phyloP scores from a whole-genome alignment of 139 green algal genomes.

The Nannochloris sp. region DNA sequence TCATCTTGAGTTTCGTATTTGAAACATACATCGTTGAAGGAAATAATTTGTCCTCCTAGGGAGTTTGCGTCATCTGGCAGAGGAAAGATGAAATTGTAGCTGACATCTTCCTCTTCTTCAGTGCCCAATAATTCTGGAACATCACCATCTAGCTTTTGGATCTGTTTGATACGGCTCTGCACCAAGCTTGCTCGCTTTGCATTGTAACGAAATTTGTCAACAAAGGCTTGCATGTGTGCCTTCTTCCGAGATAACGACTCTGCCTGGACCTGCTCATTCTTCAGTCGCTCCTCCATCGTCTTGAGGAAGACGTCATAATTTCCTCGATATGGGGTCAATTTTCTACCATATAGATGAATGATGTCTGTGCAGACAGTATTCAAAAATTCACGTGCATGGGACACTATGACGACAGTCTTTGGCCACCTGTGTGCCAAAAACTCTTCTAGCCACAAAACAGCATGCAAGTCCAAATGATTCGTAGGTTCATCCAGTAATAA shows the following conservation, averaged over 20 bases:
- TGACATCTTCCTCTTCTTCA: constrained; percentile 45
- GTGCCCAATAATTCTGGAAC: constrained; percentile 35
- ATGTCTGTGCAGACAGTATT: constrained; percentile 82
- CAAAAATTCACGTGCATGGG: constrained; percentile 79
- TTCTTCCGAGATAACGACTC: constrained; percentile 56
- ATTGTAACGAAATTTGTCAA: constrained; percentile 88
- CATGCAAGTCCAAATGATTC: constrained; percentile 66
- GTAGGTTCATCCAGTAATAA: constrained; percentile 83
- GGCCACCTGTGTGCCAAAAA: constrained; percentile 41
- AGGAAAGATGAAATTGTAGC: constrained; percentile 72
- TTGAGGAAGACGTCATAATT: constrained; percentile 83
- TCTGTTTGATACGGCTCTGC: constrained; percentile 87
- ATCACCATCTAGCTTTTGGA: constrained; percentile 67
- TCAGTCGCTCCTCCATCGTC: constrained; percentile 42
- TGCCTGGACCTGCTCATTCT: constrained; percentile 49
- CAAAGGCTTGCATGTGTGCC: constrained; percentile 79
- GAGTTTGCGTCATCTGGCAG: constrained; percentile 16
- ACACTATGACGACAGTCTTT: constrained; percentile 80
- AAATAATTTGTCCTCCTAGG: constrained; percentile 6
- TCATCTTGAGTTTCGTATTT: constrained; percentile 34
- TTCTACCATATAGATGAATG: constrained; percentile 67
- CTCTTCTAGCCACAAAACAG: constrained; percentile 80
- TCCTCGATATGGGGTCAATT: constrained; percentile 63
- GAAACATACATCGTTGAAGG: constrained; percentile 30
- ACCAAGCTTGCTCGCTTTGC: constrained; percentile 82